Evolutionary conservation across 1,284 basidiomycete genomes (phyloP).

Genomic region (Ceratobasidium sp.): DNA sequence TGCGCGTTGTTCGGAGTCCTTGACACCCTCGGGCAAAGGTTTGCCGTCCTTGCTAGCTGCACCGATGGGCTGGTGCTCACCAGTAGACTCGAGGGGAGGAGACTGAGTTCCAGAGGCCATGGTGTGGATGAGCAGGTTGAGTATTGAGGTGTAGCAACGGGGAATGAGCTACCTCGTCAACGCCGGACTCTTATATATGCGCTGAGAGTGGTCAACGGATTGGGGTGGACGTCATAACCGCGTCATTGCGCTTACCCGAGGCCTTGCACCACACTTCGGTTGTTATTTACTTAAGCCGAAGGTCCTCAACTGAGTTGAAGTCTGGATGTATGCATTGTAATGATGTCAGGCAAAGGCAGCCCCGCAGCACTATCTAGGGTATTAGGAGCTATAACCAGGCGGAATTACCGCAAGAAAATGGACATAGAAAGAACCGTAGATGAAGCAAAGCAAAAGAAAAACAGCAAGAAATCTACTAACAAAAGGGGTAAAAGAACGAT

Average conservation of each 20-base stretch:
- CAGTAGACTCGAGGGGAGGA: slow-evolving; percentile 66
- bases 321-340: slow-evolving; percentile 35
- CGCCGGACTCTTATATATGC: slow-evolving; percentile 30
- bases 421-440: background rate
- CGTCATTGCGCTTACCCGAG: slow-evolving; percentile 23
- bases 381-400: slow-evolving; percentile 26
- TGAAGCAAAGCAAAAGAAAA: slow-evolving; percentile 6
- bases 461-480: background rate
- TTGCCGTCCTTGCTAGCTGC: slow-evolving; percentile 56
- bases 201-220: no score
- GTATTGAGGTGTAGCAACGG: slow-evolving; percentile 2
- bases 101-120: slow-evolving; percentile 57
- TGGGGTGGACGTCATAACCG: slow-evolving; percentile 26
- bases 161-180: background rate
- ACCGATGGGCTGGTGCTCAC: slow-evolving; percentile 63
- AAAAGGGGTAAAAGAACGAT: background rate
- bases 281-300: slow-evolving; percentile 29
- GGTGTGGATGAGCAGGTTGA: slow-evolving; percentile 21
- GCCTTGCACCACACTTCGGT: slow-evolving; percentile 5
- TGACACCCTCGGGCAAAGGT: slow-evolving; percentile 54
- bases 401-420: slow-evolving; percentile 15
- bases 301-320: slow-evolving; percentile 5
- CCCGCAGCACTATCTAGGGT: slow-evolving; percentile 39
- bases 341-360: slow-evolving; percentile 21
- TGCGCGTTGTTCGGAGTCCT: slow-evolving; percentile 59